Conservation (phyloP, 805 yeast species). For the Candida boleticola region DNA sequence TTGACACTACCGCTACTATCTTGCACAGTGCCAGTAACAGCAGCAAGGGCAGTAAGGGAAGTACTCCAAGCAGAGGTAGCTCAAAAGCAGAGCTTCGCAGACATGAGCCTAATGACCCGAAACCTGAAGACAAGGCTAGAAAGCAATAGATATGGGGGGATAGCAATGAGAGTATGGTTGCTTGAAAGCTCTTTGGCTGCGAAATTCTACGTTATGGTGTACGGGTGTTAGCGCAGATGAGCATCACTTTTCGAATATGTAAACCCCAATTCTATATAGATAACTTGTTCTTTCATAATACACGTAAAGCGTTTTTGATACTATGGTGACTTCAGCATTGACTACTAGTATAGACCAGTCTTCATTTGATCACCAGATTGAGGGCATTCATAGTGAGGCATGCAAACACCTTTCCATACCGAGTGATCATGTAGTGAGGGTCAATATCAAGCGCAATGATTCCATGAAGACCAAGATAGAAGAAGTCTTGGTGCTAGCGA, state of each 20-base stretch:
- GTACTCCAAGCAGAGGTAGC: slow-evolving; percentile 8
- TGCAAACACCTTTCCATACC: neutral
- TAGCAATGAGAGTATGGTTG: no score
- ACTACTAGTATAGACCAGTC: neutral
- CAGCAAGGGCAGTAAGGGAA: slow-evolving; percentile 4
- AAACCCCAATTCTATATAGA: no score
- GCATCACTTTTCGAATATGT: no score
- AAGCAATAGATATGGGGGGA: no score
- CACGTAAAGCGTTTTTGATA: no score
- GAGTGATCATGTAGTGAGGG: no score
- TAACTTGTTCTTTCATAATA: no score
- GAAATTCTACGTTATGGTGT: no score
- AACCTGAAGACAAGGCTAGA: no score
- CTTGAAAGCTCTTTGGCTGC: no score
- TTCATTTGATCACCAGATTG: neutral
- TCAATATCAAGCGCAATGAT: slow-evolving; percentile 11
- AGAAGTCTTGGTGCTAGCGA: slow-evolving; percentile 5
- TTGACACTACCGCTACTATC: slow-evolving; percentile 19
- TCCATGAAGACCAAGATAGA: slow-evolving; percentile 16
- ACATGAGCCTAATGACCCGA: no score
- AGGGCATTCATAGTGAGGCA: neutral
- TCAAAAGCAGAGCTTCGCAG: slow-evolving; percentile 1
- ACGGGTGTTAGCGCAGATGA: no score
- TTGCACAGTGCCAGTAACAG: slow-evolving; percentile 15
- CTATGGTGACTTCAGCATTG: neutral